Conservation (phyloP, 2,329 filamentous ascomycete species). For the Exophiala sideris region DNA sequence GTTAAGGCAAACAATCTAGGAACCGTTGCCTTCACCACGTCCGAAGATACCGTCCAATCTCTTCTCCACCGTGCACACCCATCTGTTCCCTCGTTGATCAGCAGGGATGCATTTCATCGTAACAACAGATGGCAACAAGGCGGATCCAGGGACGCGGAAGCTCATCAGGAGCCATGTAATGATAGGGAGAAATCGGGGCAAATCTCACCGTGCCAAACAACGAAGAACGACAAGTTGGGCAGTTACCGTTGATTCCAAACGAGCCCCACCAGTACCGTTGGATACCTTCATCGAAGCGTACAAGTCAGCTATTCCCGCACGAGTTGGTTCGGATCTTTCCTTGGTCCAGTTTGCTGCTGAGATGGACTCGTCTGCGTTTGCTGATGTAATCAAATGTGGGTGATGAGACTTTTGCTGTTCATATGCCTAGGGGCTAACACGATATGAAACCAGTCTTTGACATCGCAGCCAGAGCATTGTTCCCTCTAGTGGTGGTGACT, state of each 20-base stretch:
- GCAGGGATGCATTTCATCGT: slow-evolving; percentile 18
- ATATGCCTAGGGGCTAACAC: slow-evolving; percentile 1
- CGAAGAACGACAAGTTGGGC: neutral
- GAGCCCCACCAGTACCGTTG: slow-evolving; percentile 5
- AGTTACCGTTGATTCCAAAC: slow-evolving; percentile 2
- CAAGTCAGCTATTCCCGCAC: slow-evolving; percentile 5
- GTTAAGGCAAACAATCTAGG: neutral
- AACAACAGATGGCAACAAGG: slow-evolving; percentile 18
- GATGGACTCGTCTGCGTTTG: slow-evolving; percentile 30
- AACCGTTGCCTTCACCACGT: neutral
- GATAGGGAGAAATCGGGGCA: slow-evolving; percentile 15
- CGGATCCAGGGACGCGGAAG: slow-evolving; percentile 9
- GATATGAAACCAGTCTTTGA: slow-evolving; percentile 30
- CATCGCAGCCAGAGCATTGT: neutral
- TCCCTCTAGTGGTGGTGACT: neutral
- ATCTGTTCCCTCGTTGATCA: neutral
- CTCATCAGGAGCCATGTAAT: slow-evolving; percentile 22
- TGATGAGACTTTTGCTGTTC: neutral
- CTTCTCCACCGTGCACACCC: neutral
- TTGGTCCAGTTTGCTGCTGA: slow-evolving; percentile 30
- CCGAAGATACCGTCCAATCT: neutral
- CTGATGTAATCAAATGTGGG: slow-evolving; percentile 33
- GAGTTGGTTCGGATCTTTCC: slow-evolving; percentile 26
- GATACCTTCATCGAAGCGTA: slow-evolving; percentile 1
- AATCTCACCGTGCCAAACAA: neutral